Evolutionary conservation across 768 basidiomycete genomes (phyloP).

Genomic region (Mycena indigotica): DNA sequence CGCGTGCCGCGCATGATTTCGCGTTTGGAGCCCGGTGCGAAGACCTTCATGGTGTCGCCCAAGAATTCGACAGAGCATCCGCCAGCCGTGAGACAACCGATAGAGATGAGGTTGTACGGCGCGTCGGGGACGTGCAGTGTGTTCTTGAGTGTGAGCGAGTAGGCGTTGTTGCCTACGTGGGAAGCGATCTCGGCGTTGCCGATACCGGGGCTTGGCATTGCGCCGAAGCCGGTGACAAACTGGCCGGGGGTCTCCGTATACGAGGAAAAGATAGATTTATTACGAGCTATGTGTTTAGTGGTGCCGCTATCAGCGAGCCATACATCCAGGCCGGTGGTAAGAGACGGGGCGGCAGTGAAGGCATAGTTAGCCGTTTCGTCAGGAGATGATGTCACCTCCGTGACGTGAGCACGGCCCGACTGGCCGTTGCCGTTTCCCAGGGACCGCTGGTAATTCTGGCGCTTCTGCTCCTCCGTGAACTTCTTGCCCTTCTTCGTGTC

Average conservation of each 20-base stretch:
- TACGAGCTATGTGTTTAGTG: conserved; percentile 1
- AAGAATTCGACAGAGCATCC: conserved; percentile 15
- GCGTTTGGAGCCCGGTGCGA: not conserved
- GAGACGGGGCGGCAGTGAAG: too few species aligned
- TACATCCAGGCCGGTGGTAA: too few species aligned
- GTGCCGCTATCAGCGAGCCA: conserved; percentile 7
- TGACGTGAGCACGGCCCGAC: too few species aligned
- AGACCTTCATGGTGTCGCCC: conserved; percentile 13
- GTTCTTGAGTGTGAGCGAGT: not conserved
- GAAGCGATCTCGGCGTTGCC: conserved; percentile 1
- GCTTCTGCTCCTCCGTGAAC: conserved; percentile 7
- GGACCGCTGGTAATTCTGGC: too few species aligned
- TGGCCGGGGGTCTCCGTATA: not conserved
- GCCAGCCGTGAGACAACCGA: conserved; percentile 19
- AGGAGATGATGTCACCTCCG: too few species aligned
- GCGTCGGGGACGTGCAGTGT: conserved; percentile 16
- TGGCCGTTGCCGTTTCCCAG: too few species aligned
- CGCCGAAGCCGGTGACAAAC: conserved; percentile 1
- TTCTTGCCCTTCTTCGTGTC: conserved; percentile 7
- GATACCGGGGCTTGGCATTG: not conserved
- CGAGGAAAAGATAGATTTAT: not conserved
- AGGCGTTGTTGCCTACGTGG: not conserved
- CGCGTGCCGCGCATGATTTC: conserved; percentile 11
- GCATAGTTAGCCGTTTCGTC: too few species aligned
- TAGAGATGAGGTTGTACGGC: conserved; percentile 12